Evolutionary conservation across 2,329 filamentous ascomycete genomes (phyloP).

Genomic region (Cladophialophora carrionii): DNA sequence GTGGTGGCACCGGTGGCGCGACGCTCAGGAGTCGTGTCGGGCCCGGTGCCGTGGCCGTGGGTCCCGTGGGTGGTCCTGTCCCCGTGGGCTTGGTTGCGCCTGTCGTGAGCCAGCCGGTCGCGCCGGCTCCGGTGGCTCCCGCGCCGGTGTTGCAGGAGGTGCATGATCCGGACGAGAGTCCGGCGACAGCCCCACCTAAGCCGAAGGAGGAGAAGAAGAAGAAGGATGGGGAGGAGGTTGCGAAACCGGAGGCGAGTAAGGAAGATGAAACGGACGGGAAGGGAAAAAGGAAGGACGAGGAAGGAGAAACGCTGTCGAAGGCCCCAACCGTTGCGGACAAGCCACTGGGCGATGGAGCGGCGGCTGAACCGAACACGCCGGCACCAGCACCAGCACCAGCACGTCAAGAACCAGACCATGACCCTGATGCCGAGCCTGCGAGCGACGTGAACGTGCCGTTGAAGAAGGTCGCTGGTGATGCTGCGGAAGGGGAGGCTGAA

Average conservation of each 20-base stretch:
- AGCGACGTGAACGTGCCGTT: conserved; percentile 27
- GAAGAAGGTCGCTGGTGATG: conserved; percentile 25
- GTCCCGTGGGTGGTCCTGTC: conserved; percentile 4
- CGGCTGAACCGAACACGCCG: background rate
- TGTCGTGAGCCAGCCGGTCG: conserved; percentile 7
- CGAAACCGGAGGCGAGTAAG: conserved; percentile 1
- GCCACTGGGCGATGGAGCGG: background rate
- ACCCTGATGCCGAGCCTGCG: conserved; percentile 27
- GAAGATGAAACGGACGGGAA: conserved; percentile 13
- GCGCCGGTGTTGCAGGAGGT: conserved; percentile 17
- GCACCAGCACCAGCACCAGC: conserved; percentile 5
- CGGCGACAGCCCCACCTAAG: conserved; percentile 33
- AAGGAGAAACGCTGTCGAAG: conserved; percentile 4
- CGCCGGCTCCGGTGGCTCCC: conserved; percentile 22
- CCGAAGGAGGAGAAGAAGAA: conserved; percentile 23
- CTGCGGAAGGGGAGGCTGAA: conserved; percentile 7
- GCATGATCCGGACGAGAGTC: conserved; percentile 36
- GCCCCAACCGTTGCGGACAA: background rate
- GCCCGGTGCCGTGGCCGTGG: background rate
- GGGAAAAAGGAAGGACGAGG: conserved; percentile 14
- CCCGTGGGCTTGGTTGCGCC: conserved; percentile 16
- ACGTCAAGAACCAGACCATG: conserved; percentile 3
- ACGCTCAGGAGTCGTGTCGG: conserved; percentile 31
- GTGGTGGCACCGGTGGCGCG: conserved; percentile 33
- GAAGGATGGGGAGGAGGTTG: background rate